A percentile compares a stretch with the other conserved stretches of the same genome.
Evolutionary conservation across 1,284 basidiomycete species (phyloP).

Genomic region (Sporisorium reilianum): DNA sequence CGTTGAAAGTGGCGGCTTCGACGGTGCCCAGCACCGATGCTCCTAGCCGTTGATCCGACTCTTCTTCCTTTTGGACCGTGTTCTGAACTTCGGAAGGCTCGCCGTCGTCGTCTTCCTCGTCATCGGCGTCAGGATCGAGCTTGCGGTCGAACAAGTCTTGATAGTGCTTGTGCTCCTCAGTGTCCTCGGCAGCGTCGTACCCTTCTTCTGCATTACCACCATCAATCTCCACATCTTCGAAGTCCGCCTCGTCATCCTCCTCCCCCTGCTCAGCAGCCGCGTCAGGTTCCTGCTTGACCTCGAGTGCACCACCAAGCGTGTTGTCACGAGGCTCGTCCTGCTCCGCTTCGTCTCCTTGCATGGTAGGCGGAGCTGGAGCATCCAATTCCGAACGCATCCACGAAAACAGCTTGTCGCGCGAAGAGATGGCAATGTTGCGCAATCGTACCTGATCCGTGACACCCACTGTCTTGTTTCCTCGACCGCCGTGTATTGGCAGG

Average conservation of each 20-base stretch:
- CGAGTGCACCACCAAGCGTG: constrained; percentile 26
- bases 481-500: constrained; percentile 46
- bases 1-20: constrained; percentile 19
- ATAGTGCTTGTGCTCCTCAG: constrained; percentile 45
- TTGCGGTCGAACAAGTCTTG: constrained; percentile 49
- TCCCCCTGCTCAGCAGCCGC: background rate
- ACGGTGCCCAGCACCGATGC: constrained; percentile 38
- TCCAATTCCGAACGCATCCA: constrained; percentile 63
- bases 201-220: constrained; percentile 11
- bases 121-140: constrained; percentile 47
- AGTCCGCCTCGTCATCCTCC: constrained; percentile 24
- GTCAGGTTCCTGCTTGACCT: constrained; percentile 4
- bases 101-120: constrained; percentile 33
- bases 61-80: background rate
- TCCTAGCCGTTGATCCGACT: constrained; percentile 25
- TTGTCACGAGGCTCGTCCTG: constrained; percentile 36
- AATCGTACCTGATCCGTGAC: constrained; percentile 59
- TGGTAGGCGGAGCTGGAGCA: constrained; percentile 49
- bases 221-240: constrained; percentile 38
- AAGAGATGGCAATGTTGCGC: constrained; percentile 58
- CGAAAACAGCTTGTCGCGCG: constrained; percentile 59
- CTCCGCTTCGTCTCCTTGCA: constrained; percentile 39
- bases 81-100: background rate
- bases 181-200: constrained; percentile 30
- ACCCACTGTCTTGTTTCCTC: constrained; percentile 45